A percentile compares a stretch with the other conserved stretches of the same genome.
Conservation (phyloP, 164 flowering plant species). For the Vitis rupestris region DNA sequence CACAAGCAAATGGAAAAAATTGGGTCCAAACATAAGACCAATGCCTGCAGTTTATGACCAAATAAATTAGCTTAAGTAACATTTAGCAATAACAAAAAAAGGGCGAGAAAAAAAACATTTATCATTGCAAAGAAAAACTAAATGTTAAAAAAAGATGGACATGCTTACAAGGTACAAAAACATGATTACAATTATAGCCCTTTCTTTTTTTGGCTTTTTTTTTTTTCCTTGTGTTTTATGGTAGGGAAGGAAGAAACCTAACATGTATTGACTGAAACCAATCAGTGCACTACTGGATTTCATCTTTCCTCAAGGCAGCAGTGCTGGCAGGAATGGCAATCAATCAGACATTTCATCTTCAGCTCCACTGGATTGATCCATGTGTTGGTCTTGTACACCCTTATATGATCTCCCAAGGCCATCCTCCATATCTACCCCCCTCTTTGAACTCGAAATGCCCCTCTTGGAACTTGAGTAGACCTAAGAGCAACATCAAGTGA, state of each 20-base stretch:
- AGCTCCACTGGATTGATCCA: slow-evolving; percentile 65
- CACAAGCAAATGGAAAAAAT: too few relatives aligned
- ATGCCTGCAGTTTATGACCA: too few relatives aligned
- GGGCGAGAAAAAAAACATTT: too few relatives aligned
- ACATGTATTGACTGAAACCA: neutral
- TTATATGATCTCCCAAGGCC: slow-evolving; percentile 29
- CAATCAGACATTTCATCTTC: slow-evolving; percentile 80
- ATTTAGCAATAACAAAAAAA: too few relatives aligned
- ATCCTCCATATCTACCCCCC: slow-evolving; percentile 43
- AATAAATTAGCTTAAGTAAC: too few relatives aligned
- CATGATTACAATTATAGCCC: too few relatives aligned
- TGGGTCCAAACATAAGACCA: too few relatives aligned
- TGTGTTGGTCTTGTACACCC: slow-evolving; percentile 28
- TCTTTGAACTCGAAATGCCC: slow-evolving; percentile 29
- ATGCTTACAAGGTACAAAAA: too few relatives aligned
- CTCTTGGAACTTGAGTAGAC: slow-evolving; percentile 44
- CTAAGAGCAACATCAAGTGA: slow-evolving; percentile 32
- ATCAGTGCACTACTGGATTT: slow-evolving; percentile 3
- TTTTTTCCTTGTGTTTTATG: too few relatives aligned
- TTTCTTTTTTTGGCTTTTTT: too few relatives aligned
- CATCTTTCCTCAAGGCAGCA: neutral
- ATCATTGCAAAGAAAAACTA: too few relatives aligned
- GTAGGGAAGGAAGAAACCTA: neutral
- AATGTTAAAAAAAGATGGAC: too few relatives aligned
- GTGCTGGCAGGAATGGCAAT: slow-evolving; percentile 5